A percentile compares a stretch with the other conserved stretches of the same genome.
phyloP scores from a whole-genome alignment of 2,329 filamentous ascomycete genomes.

The Curvularia eragrostidis region DNA sequence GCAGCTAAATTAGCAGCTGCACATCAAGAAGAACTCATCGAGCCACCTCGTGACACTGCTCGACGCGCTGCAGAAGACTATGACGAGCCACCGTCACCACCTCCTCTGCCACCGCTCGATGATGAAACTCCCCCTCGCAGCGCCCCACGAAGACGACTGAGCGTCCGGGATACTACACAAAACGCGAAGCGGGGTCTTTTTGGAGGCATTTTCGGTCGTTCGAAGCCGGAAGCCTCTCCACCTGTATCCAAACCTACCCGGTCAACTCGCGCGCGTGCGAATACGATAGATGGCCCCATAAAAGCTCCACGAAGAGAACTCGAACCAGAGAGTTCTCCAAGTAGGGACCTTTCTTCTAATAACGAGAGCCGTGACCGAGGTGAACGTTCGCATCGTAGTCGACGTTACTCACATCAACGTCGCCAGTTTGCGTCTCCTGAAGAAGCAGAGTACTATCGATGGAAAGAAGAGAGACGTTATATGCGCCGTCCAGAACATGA shows the following conservation, averaged over 20 bases:
- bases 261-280: slow-evolving; percentile 32
- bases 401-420: slow-evolving; percentile 37
- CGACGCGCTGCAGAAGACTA: slow-evolving; percentile 27
- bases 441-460: slow-evolving; percentile 41
- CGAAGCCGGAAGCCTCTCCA: slow-evolving; percentile 38
- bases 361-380: slow-evolving; percentile 40
- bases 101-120: slow-evolving; percentile 25
- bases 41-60: slow-evolving; percentile 36
- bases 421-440: slow-evolving; percentile 36
- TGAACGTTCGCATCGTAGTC: slow-evolving; percentile 42
- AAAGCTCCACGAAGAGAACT: slow-evolving; percentile 28
- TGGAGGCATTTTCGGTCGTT: slow-evolving; percentile 43
- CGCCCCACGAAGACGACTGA: slow-evolving; percentile 33
- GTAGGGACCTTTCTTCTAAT: slow-evolving; percentile 43
- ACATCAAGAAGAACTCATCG: slow-evolving; percentile 19
- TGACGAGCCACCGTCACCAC: slow-evolving; percentile 16
- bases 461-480: slow-evolving; percentile 41
- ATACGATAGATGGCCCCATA: slow-evolving; percentile 29
- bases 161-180: slow-evolving; percentile 38
- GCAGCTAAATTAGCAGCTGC: slow-evolving; percentile 29
- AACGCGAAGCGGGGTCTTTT: slow-evolving; percentile 38
- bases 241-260: slow-evolving; percentile 35
- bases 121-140: slow-evolving; percentile 31
- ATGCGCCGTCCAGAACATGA: slow-evolving; percentile 35
- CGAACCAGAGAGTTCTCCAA: slow-evolving; percentile 34